Percentiles rank a stretch among this genome's conserved stretches.
These are phyloP conservation scores for Sporothrix phasma DNA, from an alignment of 2,329 filamentous ascomycete genomes.

Conservation along the genomic window DNA sequence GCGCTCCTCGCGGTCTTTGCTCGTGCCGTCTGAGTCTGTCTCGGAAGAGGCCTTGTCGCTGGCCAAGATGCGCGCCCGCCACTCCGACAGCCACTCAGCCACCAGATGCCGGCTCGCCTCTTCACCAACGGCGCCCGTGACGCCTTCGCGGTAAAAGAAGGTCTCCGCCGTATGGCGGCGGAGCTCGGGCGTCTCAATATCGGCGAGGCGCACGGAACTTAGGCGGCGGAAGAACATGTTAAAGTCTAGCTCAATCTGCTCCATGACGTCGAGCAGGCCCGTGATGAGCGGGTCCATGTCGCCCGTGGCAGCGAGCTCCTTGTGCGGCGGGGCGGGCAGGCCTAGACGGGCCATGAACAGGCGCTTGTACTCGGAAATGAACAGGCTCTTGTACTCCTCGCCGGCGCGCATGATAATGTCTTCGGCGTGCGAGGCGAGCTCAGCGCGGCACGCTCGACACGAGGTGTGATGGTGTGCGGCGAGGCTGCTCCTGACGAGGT, in stretches of 20 bases:
- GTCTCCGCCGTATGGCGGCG: slow-evolving; percentile 54
- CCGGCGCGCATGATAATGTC: slow-evolving; percentile 68
- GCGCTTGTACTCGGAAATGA: slow-evolving; percentile 79
- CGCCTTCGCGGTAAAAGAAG: slow-evolving; percentile 74
- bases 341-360: slow-evolving; percentile 76
- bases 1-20: neutral
- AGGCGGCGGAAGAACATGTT: slow-evolving; percentile 86
- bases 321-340: slow-evolving; percentile 30
- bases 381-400: slow-evolving; percentile 81
- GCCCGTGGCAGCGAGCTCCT: slow-evolving; percentile 44
- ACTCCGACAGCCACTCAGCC: slow-evolving; percentile 70
- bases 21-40: slow-evolving; percentile 29
- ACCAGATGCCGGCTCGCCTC: slow-evolving; percentile 56
- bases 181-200: slow-evolving; percentile 54
- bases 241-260: slow-evolving; percentile 79
- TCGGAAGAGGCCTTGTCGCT: slow-evolving; percentile 53
- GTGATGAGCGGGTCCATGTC: slow-evolving; percentile 79
- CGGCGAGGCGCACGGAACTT: slow-evolving; percentile 49
- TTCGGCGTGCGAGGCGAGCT: slow-evolving; percentile 72
- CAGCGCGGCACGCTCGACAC: slow-evolving; percentile 58
- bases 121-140: slow-evolving; percentile 45
- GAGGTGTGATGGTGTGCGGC: slow-evolving; percentile 23
- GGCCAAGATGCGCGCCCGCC: slow-evolving; percentile 53
- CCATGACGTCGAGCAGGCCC: slow-evolving; percentile 71
- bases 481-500: neutral